Evolutionary conservation across 1,139 yeast genomes (phyloP).

Genomic region (Taphrina wiesneri): DNA sequence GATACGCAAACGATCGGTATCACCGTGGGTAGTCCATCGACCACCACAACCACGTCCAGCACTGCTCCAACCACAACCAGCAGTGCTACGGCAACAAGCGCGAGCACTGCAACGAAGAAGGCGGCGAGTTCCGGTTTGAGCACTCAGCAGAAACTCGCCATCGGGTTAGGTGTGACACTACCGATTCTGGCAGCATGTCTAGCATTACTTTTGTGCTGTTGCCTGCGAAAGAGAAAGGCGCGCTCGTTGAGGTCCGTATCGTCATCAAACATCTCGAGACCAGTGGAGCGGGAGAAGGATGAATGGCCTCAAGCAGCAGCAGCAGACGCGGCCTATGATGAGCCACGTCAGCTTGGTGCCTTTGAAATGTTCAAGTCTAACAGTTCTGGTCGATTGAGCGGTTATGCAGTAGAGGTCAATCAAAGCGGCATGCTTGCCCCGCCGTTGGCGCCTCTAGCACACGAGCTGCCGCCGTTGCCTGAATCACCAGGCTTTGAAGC

Average conservation of each 20-base stretch:
- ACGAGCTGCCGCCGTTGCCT: constrained; percentile 32
- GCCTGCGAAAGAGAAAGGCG: constrained; percentile 3
- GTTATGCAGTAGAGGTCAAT: constrained; percentile 36
- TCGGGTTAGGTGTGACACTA: constrained; percentile 37
- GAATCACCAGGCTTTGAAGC: constrained; percentile 31
- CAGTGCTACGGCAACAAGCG: constrained; percentile 41
- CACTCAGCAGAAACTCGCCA: constrained; percentile 45
- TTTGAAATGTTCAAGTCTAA: constrained; percentile 36
- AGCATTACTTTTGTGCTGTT: constrained; percentile 28
- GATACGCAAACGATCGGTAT: constrained; percentile 34
- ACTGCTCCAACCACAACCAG: constrained; percentile 38
- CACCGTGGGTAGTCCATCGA: constrained; percentile 34
- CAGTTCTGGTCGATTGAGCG: constrained; percentile 35
- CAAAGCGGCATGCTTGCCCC: constrained; percentile 9
- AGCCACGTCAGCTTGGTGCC: constrained; percentile 36
- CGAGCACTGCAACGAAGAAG: constrained; percentile 44
- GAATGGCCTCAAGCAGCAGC: constrained; percentile 34
- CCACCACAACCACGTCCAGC: constrained; percentile 38
- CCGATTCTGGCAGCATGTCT: constrained; percentile 22
- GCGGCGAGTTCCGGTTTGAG: constrained; percentile 40
- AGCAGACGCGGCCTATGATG: constrained; percentile 23
- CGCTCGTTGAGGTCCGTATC: constrained; percentile 13
- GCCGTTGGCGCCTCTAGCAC: constrained; percentile 11
- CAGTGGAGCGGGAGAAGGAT: constrained; percentile 24
- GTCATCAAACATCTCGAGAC: constrained; percentile 32